A percentile compares a stretch with the other conserved stretches of the same genome.
Evolutionary conservation across 305 asterid species (phyloP).

Genomic region (Solanum aculeatissimum): DNA sequence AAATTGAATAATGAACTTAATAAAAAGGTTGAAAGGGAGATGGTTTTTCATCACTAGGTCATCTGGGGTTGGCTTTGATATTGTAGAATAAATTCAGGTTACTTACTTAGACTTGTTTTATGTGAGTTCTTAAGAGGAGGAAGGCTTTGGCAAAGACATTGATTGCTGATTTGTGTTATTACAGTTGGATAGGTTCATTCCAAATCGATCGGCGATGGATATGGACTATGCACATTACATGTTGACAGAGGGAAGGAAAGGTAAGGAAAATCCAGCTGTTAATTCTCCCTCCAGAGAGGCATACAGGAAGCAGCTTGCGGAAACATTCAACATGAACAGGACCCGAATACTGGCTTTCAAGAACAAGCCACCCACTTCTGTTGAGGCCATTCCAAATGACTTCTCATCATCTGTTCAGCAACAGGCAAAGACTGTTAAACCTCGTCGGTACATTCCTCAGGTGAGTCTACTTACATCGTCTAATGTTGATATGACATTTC

Average conservation of each 20-base stretch:
- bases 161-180: background rate
- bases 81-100: background rate
- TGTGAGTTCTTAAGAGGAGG: background rate
- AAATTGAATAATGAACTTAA: background rate
- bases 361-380: constrained; percentile 77
- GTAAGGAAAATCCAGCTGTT: constrained; percentile 66
- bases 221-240: constrained; percentile 77
- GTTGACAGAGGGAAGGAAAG: constrained; percentile 74
- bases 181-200: constrained; percentile 89
- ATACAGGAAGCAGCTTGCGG: constrained; percentile 79
- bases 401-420: constrained; percentile 22
- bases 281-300: constrained; percentile 73
- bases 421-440: constrained; percentile 43
- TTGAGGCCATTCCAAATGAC: constrained; percentile 45
- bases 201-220: constrained; percentile 91
- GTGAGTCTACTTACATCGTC: constrained; percentile 12
- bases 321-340: constrained; percentile 79
- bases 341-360: constrained; percentile 71
- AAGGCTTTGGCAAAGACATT: background rate
- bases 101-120: background rate
- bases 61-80: background rate
- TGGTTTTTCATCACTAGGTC: background rate
- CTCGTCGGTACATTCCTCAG: constrained; percentile 83
- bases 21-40: background rate
- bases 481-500: background rate